Conservation (phyloP, 139 green algal genomes). For the Asterochloris erici region DNA sequence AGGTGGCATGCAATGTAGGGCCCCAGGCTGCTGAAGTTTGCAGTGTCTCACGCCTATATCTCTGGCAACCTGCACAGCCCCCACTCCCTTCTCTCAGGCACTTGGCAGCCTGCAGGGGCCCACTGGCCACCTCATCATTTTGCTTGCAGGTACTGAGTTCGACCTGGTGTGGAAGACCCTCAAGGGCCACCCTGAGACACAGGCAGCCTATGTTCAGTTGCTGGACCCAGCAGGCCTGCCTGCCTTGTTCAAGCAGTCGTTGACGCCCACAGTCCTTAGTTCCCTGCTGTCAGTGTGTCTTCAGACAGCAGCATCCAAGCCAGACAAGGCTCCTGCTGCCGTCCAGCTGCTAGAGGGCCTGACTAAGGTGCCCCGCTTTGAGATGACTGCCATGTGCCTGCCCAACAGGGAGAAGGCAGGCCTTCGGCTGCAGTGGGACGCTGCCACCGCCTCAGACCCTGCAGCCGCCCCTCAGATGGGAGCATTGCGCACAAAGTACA, state of each 20-base stretch:
- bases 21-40: too few species aligned
- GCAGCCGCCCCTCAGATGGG: too few species aligned
- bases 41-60: too few species aligned
- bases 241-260: conserved; percentile 51
- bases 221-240: conserved; percentile 50
- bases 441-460: background rate
- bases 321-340: background rate
- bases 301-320: background rate
- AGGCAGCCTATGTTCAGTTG: conserved; percentile 50
- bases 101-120: too few species aligned
- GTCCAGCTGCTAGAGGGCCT: conserved; percentile 13
- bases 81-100: too few species aligned
- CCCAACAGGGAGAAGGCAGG: background rate
- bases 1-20: too few species aligned
- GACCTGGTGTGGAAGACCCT: conserved; percentile 61
- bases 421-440: background rate
- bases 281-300: conserved; percentile 24
- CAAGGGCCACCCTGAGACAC: conserved; percentile 34
- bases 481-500: too few species aligned
- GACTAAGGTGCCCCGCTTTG: conserved; percentile 7
- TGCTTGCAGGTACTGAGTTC: conserved; percentile 55
- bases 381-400: conserved; percentile 19
- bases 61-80: too few species aligned
- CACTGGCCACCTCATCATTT: too few species aligned
- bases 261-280: conserved; percentile 51